Base-by-base conservation (phyloP, 306 rosid genomes). In the Prosopis cineraria region DNA sequence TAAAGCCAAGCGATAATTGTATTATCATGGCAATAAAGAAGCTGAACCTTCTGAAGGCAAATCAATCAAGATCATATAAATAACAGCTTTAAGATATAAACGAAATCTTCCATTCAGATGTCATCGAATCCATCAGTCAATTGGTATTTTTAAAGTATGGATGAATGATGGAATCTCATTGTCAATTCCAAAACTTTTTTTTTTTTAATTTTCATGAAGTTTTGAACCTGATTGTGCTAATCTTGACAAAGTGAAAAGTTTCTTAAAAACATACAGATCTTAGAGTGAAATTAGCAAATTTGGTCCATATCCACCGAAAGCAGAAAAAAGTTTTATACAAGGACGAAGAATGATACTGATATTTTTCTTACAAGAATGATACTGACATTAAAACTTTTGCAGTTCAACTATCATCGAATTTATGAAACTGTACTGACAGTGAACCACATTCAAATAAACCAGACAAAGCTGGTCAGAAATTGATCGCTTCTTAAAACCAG, bases 1-100 rank as follows among this genome's bases (percentile, higher is more conserved):
- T 22, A 69, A 44, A 20, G 37, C 14, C 39, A 60, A 47, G 63
- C 34, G 9, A 69, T 48, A 53, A 69, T 29, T 68, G 70, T 68
- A 80, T 64, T 16, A 52, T 31, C 39, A 69, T 12, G 58, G 67
- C 34, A 36, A 79, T 13, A 29, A 62, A 62, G 67, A 31, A 19
- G 73, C 44, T 12, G 13, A 71, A 36, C 56, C 24, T 79, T 34
- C 64, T 60, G 16, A 6, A 66, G 11, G 33, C 39, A 41, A 41
- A 59, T 60, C 29, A 56, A 58, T 34, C 33, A 43, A 60, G 13
- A 10, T 74, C 8, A 17, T 12, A 41, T 43, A 25, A 20, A 39
- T 34, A 41, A 25, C 56, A 63, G 37, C 64, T 31, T 72, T 19
- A 50, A 13, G 12, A 79, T 50, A 25, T 12, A 33, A 34, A 12